Evolutionary conservation across 78 protist genomes (phyloP).

Genomic region (Dictyostelium capitatum): DNA sequence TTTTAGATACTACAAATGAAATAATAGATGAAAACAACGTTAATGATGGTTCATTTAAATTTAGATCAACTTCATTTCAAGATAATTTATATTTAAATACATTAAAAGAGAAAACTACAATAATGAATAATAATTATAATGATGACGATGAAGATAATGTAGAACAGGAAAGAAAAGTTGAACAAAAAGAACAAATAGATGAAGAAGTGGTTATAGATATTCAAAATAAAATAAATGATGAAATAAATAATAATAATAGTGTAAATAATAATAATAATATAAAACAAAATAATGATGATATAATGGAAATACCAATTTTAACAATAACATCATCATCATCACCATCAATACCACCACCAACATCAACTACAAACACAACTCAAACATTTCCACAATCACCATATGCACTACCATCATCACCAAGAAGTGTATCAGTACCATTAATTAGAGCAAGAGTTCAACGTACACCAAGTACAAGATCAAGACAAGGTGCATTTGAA

Average conservation of each 20-base stretch:
- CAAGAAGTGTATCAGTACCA: conserved; percentile 56
- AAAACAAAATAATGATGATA: neutral
- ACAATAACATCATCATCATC: conserved; percentile 7
- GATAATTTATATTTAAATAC: neutral
- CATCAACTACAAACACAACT: neutral
- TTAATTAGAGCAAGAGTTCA: conserved; percentile 40
- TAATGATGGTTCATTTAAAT: conserved; percentile 13
- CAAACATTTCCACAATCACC: neutral
- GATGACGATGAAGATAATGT: neutral
- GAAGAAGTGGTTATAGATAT: neutral
- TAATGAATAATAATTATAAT: neutral
- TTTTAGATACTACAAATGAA: neutral
- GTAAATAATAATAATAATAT: neutral
- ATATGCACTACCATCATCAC: neutral
- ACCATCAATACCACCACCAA: conserved; percentile 8
- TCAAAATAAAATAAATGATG: neutral
- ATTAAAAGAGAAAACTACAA: neutral
- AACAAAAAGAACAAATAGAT: neutral
- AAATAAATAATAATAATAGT: neutral
- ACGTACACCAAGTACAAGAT: conserved; percentile 26
- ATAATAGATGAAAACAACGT: neutral
- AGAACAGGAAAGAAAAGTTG: neutral
- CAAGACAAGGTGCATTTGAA: conserved; percentile 12
- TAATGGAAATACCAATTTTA: conserved; percentile 1
- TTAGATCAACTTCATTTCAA: conserved; percentile 11